Percentiles rank a stretch among this genome's conserved stretches.
phyloP scores from a whole-genome alignment of 805 yeast species.

The Saturnispora diversa region DNA sequence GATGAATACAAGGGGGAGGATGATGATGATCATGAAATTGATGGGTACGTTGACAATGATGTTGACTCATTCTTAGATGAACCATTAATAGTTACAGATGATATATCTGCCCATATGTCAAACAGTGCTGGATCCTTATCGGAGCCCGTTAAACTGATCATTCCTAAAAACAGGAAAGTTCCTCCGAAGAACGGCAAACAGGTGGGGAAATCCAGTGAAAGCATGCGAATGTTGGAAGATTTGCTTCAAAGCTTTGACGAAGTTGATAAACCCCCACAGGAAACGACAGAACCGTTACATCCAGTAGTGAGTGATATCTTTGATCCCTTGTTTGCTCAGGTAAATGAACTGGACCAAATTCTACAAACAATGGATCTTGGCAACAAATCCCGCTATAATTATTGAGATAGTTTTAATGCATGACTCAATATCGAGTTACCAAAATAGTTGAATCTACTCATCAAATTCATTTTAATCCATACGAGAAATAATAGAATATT shows the following conservation, averaged over 20 bases:
- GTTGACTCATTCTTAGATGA: neutral
- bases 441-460: too few species aligned
- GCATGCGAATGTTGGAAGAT: conserved; percentile 31
- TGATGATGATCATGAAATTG: conserved; percentile 6
- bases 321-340: conserved; percentile 46
- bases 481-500: too few species aligned
- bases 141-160: neutral
- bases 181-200: neutral
- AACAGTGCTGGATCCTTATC: too few species aligned
- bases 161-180: conserved; percentile 3
- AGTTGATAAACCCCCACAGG: neutral
- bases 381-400: too few species aligned
- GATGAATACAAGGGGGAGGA: conserved; percentile 23
- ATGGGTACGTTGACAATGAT: neutral
- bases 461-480: too few species aligned
- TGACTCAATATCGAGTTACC: too few species aligned
- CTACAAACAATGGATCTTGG: neutral
- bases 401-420: too few species aligned
- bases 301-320: conserved; percentile 47
- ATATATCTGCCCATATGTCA: too few species aligned
- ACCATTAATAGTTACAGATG: neutral
- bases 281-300: conserved; percentile 25
- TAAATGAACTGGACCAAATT: conserved; percentile 24
- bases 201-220: conserved; percentile 15
- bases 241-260: conserved; percentile 19